These are phyloP conservation scores for Pseudogymnoascus pannorum DNA, from an alignment of 2,329 filamentous ascomycete species.

Conservation along the genomic window DNA sequence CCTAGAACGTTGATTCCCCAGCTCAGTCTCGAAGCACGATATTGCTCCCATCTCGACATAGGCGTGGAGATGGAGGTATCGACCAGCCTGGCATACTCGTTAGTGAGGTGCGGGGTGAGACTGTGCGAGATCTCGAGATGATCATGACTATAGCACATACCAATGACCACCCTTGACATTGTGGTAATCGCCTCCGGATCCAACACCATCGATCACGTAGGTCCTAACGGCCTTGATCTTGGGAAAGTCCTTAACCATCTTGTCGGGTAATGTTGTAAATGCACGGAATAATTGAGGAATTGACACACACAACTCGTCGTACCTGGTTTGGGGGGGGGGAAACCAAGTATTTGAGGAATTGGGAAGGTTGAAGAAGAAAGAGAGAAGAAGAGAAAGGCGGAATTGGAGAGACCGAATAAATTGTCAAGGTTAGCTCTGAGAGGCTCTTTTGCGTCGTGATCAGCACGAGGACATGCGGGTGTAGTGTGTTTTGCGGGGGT, in stretches of 20 bases:
- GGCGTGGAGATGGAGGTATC: slow-evolving; percentile 89
- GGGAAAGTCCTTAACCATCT: slow-evolving; percentile 43
- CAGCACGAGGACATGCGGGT: neutral
- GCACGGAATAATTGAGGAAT: neutral
- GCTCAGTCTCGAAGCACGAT: slow-evolving; percentile 77
- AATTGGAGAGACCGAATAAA: slow-evolving; percentile 31
- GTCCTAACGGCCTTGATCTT: slow-evolving; percentile 70
- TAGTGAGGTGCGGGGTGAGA: neutral
- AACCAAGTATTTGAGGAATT: slow-evolving; percentile 19
- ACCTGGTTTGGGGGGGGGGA: slow-evolving; percentile 16
- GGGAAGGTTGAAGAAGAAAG: slow-evolving; percentile 13
- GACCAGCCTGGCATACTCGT: slow-evolving; percentile 61
- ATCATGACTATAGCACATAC: slow-evolving; percentile 33
- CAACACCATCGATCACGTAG: slow-evolving; percentile 60
- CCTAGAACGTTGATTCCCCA: slow-evolving; percentile 96
- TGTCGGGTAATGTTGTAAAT: neutral
- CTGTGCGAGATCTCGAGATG: neutral
- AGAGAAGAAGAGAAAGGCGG: slow-evolving; percentile 8
- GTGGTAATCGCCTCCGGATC: slow-evolving; percentile 74
- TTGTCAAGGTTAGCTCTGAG: slow-evolving; percentile 25
- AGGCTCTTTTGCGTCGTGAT: neutral
- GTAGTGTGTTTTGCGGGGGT: neutral
- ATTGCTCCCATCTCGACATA: slow-evolving; percentile 83
- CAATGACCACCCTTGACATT: slow-evolving; percentile 73
- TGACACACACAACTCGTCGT: slow-evolving; percentile 26